phyloP scores from a whole-genome alignment of 495 filamentous ascomycete genomes.

The Talaromyces adpressus region DNA sequence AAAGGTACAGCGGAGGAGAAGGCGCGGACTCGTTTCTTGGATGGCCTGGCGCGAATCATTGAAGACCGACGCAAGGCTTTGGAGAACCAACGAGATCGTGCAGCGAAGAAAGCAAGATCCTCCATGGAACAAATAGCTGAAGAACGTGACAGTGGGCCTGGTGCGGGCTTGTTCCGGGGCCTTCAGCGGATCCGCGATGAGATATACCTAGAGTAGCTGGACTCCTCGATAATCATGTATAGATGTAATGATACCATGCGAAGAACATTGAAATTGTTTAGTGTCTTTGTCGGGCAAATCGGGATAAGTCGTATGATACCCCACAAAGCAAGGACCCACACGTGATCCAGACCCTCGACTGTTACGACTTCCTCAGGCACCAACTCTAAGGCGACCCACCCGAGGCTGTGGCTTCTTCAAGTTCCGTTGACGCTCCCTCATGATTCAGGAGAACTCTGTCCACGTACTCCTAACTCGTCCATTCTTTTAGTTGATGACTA shows the following conservation, averaged over 20 bases:
- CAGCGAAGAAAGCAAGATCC: slow-evolving; percentile 25
- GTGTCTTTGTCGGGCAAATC: not conserved
- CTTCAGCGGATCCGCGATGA: slow-evolving; percentile 73
- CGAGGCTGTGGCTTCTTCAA: slow-evolving; percentile 1
- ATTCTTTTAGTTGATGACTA: not conserved
- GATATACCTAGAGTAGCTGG: slow-evolving; percentile 47
- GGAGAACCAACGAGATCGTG: slow-evolving; percentile 46
- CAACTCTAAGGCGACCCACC: not conserved
- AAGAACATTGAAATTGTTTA: not conserved
- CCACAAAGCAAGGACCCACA: not conserved
- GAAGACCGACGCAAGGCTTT: slow-evolving; percentile 48
- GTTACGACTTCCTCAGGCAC: not conserved
- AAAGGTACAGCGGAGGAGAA: slow-evolving; percentile 91
- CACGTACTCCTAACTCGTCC: not conserved
- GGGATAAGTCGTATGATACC: not conserved
- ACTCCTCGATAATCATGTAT: not conserved
- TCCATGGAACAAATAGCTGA: slow-evolving; percentile 17
- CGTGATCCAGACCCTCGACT: not conserved
- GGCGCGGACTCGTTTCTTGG: slow-evolving; percentile 73
- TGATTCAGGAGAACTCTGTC: not conserved
- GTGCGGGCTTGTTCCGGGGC: slow-evolving; percentile 72
- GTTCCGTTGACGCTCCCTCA: not conserved
- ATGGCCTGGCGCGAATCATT: slow-evolving; percentile 58
- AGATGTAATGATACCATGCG: slow-evolving; percentile 1
- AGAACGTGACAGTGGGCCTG: slow-evolving; percentile 36